Evolutionary conservation across 441 rosid species (phyloP).

Genomic region (Hura crepitans): DNA sequence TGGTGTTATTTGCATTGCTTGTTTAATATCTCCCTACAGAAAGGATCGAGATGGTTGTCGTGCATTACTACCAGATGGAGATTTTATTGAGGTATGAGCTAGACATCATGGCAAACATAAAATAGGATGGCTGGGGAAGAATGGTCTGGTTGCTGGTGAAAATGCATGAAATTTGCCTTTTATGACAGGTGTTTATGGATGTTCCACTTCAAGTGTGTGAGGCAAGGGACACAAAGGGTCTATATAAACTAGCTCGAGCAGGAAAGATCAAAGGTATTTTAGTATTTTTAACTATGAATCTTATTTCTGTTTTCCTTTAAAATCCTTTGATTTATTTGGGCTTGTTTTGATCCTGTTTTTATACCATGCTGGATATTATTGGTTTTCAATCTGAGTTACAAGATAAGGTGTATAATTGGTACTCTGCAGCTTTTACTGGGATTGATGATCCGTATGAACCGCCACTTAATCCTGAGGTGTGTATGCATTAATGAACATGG

Average conservation of each 20-base stretch:
- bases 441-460: constrained; percentile 88
- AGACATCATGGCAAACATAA: no score
- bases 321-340: no score
- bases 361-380: not conserved
- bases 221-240: constrained; percentile 80
- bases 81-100: constrained; percentile 57
- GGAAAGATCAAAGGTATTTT: constrained; percentile 77
- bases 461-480: constrained; percentile 75
- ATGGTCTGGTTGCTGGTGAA: no score
- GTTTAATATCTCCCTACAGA: constrained; percentile 84
- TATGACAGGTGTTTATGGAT: constrained; percentile 75
- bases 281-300: not conserved
- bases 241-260: constrained; percentile 84
- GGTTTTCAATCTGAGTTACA: constrained; percentile 1
- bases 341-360: not conserved
- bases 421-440: constrained; percentile 74
- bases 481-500: constrained; percentile 10
- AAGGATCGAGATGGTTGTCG: constrained; percentile 80
- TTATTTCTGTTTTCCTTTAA: no score
- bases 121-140: no score
- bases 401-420: no score
- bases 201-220: constrained; percentile 75
- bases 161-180: no score
- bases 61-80: constrained; percentile 48
- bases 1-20: constrained; percentile 83